Conservation (phyloP, 2,329 filamentous ascomycete genomes). For the Zelopaecilomyces penicillatus region DNA sequence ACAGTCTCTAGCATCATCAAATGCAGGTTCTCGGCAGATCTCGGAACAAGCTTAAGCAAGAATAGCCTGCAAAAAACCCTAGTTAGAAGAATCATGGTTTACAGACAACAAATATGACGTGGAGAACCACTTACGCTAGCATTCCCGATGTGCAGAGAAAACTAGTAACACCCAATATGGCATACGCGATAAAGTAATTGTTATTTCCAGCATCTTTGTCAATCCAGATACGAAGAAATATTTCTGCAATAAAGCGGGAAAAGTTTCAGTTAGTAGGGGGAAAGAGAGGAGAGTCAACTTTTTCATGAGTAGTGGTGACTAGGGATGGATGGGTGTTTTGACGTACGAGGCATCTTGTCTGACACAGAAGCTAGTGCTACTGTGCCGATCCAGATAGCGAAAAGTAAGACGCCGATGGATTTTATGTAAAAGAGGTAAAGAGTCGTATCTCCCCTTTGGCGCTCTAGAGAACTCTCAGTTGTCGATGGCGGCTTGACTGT, state of each 20-base stretch:
- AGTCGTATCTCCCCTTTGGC: neutral
- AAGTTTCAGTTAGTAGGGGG: neutral
- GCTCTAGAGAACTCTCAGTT: neutral
- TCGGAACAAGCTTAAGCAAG: neutral
- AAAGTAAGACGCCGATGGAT: neutral
- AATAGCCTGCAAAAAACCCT: neutral
- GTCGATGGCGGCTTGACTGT: neutral
- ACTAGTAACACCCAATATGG: neutral
- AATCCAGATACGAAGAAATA: neutral
- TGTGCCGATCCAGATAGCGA: neutral
- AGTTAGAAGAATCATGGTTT: neutral
- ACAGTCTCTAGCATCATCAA: neutral
- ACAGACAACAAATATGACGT: neutral
- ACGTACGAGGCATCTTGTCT: neutral
- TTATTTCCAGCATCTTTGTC: neutral
- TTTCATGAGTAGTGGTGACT: too few relatives aligned
- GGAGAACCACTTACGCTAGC: too few relatives aligned
- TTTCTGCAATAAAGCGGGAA: neutral
- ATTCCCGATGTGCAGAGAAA: too few relatives aligned
- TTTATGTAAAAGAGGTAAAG: neutral
- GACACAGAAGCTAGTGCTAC: neutral
- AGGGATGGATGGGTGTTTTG: too few relatives aligned
- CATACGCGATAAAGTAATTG: neutral
- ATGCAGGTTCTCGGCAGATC: neutral
- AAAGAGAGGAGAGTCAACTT: too few relatives aligned